Conservation (phyloP, 2,329 filamentous ascomycete species). For the Didymella segeticola region DNA sequence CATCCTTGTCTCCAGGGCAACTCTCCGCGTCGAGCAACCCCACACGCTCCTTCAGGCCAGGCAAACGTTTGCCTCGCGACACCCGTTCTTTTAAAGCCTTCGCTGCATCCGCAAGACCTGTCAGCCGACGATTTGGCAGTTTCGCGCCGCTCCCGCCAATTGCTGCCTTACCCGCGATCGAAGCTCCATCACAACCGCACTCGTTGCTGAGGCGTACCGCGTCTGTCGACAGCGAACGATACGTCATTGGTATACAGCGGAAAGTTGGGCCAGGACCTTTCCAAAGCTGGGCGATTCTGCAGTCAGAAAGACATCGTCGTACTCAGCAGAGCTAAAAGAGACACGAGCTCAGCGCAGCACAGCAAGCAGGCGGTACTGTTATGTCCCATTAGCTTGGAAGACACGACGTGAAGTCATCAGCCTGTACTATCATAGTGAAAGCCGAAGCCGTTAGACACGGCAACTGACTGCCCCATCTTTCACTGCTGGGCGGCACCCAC, state of each 20-base stretch:
- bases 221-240: background rate
- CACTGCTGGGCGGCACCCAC: background rate
- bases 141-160: background rate
- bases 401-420: constrained; percentile 15
- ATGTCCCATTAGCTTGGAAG: constrained; percentile 31
- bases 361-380: background rate
- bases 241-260: background rate
- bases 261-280: background rate
- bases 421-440: background rate
- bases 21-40: constrained; percentile 23
- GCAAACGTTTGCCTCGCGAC: constrained; percentile 30
- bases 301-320: background rate
- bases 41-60: constrained; percentile 18
- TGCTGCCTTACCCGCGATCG: background rate
- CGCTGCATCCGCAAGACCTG: background rate
- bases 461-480: background rate
- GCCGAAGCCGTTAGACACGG: background rate
- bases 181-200: background rate
- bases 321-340: background rate
- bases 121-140: background rate
- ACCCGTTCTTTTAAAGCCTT: constrained; percentile 6
- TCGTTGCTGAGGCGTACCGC: background rate
- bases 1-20: constrained; percentile 30
- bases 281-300: background rate
- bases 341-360: background rate